Evolutionary conservation across 2,329 filamentous ascomycete genomes (phyloP), one percentile per base, ranked within the genome.

Genomic region (Magnaporthiopsis rhizophila): DNA sequence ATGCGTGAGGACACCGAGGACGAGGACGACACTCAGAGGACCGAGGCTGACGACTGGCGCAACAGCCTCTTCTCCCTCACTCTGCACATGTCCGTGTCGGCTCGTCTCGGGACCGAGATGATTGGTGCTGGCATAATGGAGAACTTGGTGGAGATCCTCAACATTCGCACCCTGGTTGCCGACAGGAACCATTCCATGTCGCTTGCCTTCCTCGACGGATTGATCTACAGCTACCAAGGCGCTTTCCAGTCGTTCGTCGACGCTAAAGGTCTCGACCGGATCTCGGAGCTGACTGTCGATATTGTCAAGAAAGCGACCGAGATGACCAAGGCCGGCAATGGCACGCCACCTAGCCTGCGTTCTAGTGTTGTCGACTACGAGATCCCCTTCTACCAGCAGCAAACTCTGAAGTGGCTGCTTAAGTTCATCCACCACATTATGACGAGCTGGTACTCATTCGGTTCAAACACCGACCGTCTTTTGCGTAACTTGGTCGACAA

Each of bases 341-440:
- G 92, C 15, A 92, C 95, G 67, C 85, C 86, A 8, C 76, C 81
- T 13, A 80, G 88, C 62, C 78, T 81, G 63, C 92, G 90, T 75
- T 96, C 92, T 12, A 88, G 89, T 64, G 84, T 90, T 32, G 92
- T 96, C 59, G 96, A 99, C 76, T 99, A 97, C 73, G 85, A 92
- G 71, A 92, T 98, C 63, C 92, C 93, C 0, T 97, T 92, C 74
- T 92, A 92, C 73, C 90, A 96, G 69, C 95, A 98, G 73, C 92
- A 97, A 74, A 94, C 92, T 24, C 81, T 99, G 36, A 93, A 96
- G 72, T 96, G 91, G 86, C 81, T 97, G 59, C 89, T 99, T 75
- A 97, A 97, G 75, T 97, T 98, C 72, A 89, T 97, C 67, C 93
- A 97, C 70, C 93, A 98, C 74, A 89, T 98, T 78, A 96, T 98